These are phyloP conservation scores for Colletotrichum musicola DNA, from an alignment of 2,329 filamentous ascomycete genomes.

Conservation along the genomic window DNA sequence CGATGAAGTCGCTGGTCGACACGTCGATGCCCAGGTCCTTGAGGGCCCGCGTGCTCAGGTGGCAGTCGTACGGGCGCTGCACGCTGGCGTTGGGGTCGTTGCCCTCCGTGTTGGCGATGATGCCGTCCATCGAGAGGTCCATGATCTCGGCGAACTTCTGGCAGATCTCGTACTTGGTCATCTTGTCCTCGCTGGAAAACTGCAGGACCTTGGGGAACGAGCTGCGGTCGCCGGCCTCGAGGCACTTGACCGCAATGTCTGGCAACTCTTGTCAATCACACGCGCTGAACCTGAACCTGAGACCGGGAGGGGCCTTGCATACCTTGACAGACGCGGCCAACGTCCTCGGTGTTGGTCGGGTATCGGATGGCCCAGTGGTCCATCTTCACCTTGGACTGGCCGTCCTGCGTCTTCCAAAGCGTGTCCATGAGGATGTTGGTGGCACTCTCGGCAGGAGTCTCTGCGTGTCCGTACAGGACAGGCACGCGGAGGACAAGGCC, in stretches of 20 bases:
- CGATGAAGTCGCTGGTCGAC: constrained; percentile 78
- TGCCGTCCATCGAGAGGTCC: constrained; percentile 76
- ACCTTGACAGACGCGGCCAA: constrained; percentile 81
- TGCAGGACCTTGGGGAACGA: constrained; percentile 79
- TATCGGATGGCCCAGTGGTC: constrained; percentile 89
- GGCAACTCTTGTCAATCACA: constrained; percentile 34
- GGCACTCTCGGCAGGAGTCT: constrained; percentile 80
- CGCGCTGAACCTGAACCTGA: background rate
- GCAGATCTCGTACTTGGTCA: constrained; percentile 93
- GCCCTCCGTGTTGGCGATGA: constrained; percentile 77
- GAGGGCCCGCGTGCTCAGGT: constrained; percentile 82
- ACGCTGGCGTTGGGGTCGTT: constrained; percentile 79
- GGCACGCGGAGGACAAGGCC: constrained; percentile 84
- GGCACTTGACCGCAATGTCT: constrained; percentile 81
- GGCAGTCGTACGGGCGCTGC: constrained; percentile 88
- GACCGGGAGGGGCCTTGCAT: constrained; percentile 43
- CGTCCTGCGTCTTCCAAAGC: constrained; percentile 79
- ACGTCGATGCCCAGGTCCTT: constrained; percentile 81
- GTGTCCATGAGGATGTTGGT: constrained; percentile 84
- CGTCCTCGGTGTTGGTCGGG: constrained; percentile 90
- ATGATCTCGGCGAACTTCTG: constrained; percentile 82
- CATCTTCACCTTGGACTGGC: constrained; percentile 75
- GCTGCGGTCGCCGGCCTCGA: constrained; percentile 60
- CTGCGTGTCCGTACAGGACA: constrained; percentile 84
- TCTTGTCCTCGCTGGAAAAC: constrained; percentile 86